These are phyloP conservation scores for Amesomyces nigricolor DNA, from an alignment of 2,329 filamentous ascomycete species.

Conservation along the genomic window DNA sequence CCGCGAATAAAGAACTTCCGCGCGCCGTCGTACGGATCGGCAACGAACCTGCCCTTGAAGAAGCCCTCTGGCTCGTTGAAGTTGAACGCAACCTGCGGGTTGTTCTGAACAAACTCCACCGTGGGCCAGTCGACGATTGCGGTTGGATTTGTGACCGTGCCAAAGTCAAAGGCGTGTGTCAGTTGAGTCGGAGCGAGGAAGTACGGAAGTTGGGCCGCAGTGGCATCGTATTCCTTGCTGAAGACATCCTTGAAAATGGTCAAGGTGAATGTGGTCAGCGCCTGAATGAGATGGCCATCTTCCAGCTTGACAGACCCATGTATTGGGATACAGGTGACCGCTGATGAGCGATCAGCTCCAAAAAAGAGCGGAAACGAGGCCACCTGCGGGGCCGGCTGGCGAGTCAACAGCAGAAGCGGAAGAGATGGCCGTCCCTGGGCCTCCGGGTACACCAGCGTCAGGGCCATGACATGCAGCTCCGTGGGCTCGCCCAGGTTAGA, in stretches of 20 bases:
- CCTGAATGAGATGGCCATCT: constrained; percentile 38
- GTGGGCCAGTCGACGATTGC: constrained; percentile 56
- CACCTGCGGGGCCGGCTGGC: constrained; percentile 57
- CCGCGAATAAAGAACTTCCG: constrained; percentile 54
- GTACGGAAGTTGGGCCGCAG: constrained; percentile 65
- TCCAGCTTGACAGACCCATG: constrained; percentile 39
- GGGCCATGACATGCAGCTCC: constrained; percentile 54
- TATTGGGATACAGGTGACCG: constrained; percentile 47
- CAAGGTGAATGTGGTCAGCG: constrained; percentile 68
- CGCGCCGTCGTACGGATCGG: constrained; percentile 57
- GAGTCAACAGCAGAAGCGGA: constrained; percentile 66
- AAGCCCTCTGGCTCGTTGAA: constrained; percentile 43
- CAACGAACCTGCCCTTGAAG: constrained; percentile 48
- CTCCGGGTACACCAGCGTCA: constrained; percentile 53
- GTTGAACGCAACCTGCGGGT: constrained; percentile 25
- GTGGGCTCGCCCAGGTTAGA: constrained; percentile 40
- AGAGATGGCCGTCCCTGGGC: constrained; percentile 54
- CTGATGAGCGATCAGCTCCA: constrained; percentile 54
- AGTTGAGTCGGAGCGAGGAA: constrained; percentile 62
- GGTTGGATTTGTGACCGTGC: constrained; percentile 20
- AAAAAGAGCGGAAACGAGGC: constrained; percentile 69
- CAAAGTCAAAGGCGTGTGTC: constrained; percentile 29
- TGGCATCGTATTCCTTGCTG: constrained; percentile 72
- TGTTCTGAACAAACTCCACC: constrained; percentile 38
- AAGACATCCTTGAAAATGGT: constrained; percentile 77